phyloP scores from a whole-genome alignment of 345 rosid species.

The Bruguiera gymnorhiza region DNA sequence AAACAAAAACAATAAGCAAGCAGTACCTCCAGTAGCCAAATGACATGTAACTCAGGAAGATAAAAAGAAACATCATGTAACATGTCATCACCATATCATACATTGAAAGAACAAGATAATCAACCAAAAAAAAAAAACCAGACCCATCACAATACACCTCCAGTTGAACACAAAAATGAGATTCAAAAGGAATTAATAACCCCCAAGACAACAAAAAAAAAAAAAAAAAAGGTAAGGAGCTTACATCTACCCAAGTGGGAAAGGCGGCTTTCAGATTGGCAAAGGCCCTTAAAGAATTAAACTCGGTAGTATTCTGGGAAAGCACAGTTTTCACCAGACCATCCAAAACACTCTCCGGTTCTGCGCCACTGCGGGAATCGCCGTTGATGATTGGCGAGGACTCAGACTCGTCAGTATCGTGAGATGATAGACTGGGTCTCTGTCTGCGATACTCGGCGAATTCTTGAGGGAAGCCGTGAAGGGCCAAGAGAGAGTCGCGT shows the following conservation, averaged over 20 bases:
- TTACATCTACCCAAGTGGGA: conserved; percentile 72
- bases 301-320: conserved; percentile 82
- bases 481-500: conserved; percentile 49
- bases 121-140: too few relatives aligned
- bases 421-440: conserved; percentile 28
- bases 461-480: conserved; percentile 60
- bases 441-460: conserved; percentile 55
- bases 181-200: not conserved
- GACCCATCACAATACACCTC: too few relatives aligned
- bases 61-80: too few relatives aligned
- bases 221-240: conserved; percentile 11
- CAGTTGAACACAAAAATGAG: too few relatives aligned
- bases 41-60: too few relatives aligned
- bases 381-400: not conserved
- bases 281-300: conserved; percentile 72
- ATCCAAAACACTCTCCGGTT: conserved; percentile 67
- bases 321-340: conserved; percentile 71
- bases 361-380: conserved; percentile 12
- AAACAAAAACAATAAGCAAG: conserved; percentile 8
- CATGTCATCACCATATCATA: too few relatives aligned
- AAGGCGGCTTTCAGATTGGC: conserved; percentile 63
- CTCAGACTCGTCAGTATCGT: not conserved
- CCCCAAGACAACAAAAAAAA: not conserved
- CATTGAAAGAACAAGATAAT: too few relatives aligned
- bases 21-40: not conserved